These are phyloP conservation scores for Phytopythium montanum DNA, from an alignment of 352 stramenopile genomes.

Conservation along the genomic window DNA sequence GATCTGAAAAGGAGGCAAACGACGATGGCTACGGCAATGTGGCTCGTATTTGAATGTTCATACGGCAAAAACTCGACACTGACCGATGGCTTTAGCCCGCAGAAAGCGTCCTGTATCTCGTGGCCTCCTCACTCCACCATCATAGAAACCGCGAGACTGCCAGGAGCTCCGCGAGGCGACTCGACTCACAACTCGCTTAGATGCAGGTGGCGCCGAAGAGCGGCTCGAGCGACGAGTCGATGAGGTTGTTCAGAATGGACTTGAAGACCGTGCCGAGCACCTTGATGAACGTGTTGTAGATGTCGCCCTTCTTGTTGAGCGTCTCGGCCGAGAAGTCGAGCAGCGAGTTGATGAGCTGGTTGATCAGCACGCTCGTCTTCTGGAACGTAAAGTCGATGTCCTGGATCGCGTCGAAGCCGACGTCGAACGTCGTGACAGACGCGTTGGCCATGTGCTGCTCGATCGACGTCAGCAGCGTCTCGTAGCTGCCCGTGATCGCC, in stretches of 20 bases:
- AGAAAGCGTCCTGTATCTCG: too few relatives aligned
- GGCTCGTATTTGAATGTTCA: too few relatives aligned
- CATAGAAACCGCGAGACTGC: too few relatives aligned
- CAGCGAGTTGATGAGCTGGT: slow-evolving; percentile 41
- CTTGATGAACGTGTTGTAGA: slow-evolving; percentile 43
- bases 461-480: slow-evolving; percentile 21
- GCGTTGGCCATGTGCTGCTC: too few relatives aligned
- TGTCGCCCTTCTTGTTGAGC: slow-evolving; percentile 64
- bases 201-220: slow-evolving; percentile 45
- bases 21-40: too few relatives aligned
- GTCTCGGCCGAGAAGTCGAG: slow-evolving; percentile 40
- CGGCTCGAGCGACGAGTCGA: slow-evolving; percentile 29
- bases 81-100: too few relatives aligned
- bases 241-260: slow-evolving; percentile 49
- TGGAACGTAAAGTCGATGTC: slow-evolving; percentile 49
- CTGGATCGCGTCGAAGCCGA: slow-evolving; percentile 29
- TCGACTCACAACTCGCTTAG: too few relatives aligned
- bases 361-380: slow-evolving; percentile 29
- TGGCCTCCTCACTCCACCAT: too few relatives aligned
- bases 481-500: slow-evolving; percentile 18
- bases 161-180: too few relatives aligned
- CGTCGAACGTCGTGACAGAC: slow-evolving; percentile 41
- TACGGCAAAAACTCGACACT: too few relatives aligned
- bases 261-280: slow-evolving; percentile 34
- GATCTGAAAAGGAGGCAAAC: too few relatives aligned